Evolutionary conservation across 2,329 filamentous ascomycete species (phyloP), one percentile per base, ranked within the genome.

Genomic region (Xylaria sp.): DNA sequence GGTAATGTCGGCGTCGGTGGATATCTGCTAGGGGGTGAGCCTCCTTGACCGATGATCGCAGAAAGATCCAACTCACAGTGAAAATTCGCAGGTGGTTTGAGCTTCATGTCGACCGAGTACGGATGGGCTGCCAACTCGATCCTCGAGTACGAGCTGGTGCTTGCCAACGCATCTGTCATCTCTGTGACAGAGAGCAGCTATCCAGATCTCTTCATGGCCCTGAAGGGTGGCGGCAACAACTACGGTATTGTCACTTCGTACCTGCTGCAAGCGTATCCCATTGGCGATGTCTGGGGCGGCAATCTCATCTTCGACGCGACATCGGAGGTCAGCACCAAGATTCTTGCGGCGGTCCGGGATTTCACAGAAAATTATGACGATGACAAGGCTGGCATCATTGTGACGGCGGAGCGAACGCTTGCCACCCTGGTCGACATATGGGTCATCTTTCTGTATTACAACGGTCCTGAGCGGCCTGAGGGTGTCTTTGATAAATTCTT

Each of bases 361-460:
- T 87, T 87, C 67, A 85, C 84, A 5, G 79, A 83, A 67, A 78
- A 88, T 72, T 85, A 86, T 69, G 75, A 79, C 0, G 86, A 89
- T 67, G 78, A 82, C 62, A 87, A 87, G 71, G 87, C 86, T 0
- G 85, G 80, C 12, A 81, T 89, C 47, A 88, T 89, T 64, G 73
- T 84, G 49, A 88, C 85, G 0, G 79, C 80, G 2, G 79, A 85
- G 68, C 76, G 82, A 15, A 79, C 79, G 0, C 66, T 76, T 3
- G 70, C 78, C 2, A 77, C 78, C 11, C 61, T 81, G 0, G 67
- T 86, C 49, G 78, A 87, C 63, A 77, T 83, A 19, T 88, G 84
- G 84, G 79, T 86, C 60, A 73, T 89, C 62, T 89, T 89, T 73
- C 71, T 87, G 37, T 89, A 87, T 76, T 89, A 89, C 72, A 84